Base-by-base conservation (phyloP, 352 stramenopile species). In the Pythium utonaiense region DNA sequence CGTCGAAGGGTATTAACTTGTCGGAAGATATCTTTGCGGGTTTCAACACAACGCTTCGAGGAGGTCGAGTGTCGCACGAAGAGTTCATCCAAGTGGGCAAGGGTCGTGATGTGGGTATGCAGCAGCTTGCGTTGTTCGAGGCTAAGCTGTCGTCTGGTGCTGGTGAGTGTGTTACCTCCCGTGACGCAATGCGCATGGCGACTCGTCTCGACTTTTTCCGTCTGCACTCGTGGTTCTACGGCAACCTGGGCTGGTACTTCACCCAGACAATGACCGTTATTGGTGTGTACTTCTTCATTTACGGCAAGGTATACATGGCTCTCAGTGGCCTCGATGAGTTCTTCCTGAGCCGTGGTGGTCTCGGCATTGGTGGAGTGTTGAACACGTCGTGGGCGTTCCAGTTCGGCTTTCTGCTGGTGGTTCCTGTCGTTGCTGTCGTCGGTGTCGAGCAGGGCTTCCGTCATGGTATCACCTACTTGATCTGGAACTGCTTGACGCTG, bases 71-170 rank as follows among this genome's bases (percentile, higher is more conserved):
- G 1, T 89, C 80, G 0, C 83, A 93, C 62, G 79, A 89, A 69
- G 83, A 93, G 59, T 91, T 89, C 50, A 87, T 91, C 31, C 83
- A 93, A 52, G 80, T 90, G 16, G 96, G 96, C 64, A 99, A 99
- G 77, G 96, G 96, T 67, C 89, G 96, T 74, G 96, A 99, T 91
- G 96, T 99, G n/a, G 96, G 96, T 69, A 98, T 98, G 93, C 97
- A 98, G 67, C 96, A 99, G 73, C 91, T 98, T 30, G 97, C 98
- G 68, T 91, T 98, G 64, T 99, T 99, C 67, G 96, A 99, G 69
- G 95, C 96, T 1, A 99, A 99, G 64, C 64, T 98, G 24, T 97
- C 89, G 57, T 97, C 97, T 70, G 96, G 96, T 70, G 94, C 95
- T 41, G 96, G 90, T 41, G 96, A 99, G 69, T 96, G 98, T 75